Percentiles rank a stretch among this genome's conserved stretches.
Conservation (phyloP, 2,329 filamentous ascomycete species). For the Daldinia sp. region DNA sequence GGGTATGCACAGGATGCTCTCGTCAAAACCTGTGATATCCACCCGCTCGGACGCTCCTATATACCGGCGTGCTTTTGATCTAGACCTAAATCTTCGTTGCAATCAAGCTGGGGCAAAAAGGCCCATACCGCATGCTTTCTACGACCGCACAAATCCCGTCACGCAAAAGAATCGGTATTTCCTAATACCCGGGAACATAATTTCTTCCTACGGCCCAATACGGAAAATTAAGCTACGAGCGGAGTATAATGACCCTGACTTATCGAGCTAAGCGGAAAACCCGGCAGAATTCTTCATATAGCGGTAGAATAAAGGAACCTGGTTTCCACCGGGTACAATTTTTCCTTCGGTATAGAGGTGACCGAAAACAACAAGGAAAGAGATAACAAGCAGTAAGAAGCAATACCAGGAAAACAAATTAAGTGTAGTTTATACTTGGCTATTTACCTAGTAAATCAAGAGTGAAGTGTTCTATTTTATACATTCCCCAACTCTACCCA, state of each 20-base stretch:
- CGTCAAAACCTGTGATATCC: background rate
- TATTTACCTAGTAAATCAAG: no score
- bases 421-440: no score
- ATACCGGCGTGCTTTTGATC: background rate
- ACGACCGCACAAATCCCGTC: background rate
- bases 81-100: background rate
- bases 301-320: conserved; percentile 19
- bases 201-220: background rate
- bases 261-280: conserved; percentile 24
- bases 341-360: conserved; percentile 19
- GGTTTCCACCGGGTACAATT: conserved; percentile 23
- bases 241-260: conserved; percentile 19
- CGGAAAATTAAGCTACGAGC: conserved; percentile 1
- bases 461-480: no score
- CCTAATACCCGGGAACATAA: conserved; percentile 15
- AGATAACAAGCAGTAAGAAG: background rate
- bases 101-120: background rate
- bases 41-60: background rate
- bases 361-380: conserved; percentile 1
- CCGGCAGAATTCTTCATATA: conserved; percentile 29
- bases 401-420: no score
- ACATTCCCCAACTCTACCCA: no score
- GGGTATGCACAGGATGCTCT: background rate
- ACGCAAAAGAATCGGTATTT: background rate
- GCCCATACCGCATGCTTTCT: background rate